Evolutionary conservation across 441 rosid species (phyloP).

Genomic region (Populus hybrid): DNA sequence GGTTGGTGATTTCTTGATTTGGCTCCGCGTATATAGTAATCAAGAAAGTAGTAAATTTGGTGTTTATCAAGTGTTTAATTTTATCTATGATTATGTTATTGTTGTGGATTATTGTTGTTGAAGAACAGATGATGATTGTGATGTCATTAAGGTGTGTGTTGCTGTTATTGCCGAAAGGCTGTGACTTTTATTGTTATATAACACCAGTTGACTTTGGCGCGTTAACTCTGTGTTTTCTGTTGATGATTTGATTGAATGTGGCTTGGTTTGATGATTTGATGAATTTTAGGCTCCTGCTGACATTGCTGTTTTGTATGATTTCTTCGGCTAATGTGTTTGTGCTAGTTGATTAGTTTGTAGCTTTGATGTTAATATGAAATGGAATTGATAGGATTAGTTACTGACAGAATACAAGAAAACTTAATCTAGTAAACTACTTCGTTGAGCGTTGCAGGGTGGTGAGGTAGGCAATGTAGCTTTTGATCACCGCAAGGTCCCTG

Average conservation of each 20-base stretch:
- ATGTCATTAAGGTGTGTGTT: not conserved
- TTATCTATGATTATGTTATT: not conserved
- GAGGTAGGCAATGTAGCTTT: not conserved
- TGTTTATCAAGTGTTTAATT: not conserved
- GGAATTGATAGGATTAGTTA: not conserved
- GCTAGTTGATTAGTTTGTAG: not conserved
- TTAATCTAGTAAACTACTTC: not conserved
- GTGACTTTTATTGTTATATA: not conserved
- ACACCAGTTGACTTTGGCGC: not conserved
- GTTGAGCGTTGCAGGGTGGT: not conserved
- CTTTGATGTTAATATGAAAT: not conserved
- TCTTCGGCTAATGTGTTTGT: not conserved
- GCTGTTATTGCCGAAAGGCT: constrained; percentile 3
- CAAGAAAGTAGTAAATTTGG: not conserved
- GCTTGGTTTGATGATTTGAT: not conserved
- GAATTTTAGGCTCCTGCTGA: not conserved
- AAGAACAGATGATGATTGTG: constrained; percentile 3
- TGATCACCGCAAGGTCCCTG: not conserved
- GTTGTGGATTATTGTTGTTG: not conserved
- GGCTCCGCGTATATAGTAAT: not conserved
- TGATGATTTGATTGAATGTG: not conserved
- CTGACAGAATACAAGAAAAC: too few relatives aligned
- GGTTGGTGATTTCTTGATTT: constrained; percentile 1
- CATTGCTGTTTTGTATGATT: not conserved
- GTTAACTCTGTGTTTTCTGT: not conserved